Evolutionary conservation across 495 filamentous ascomycete genomes (phyloP), one percentile per base, ranked within the genome.

Genomic region (Trichocladium uniseriatum): DNA sequence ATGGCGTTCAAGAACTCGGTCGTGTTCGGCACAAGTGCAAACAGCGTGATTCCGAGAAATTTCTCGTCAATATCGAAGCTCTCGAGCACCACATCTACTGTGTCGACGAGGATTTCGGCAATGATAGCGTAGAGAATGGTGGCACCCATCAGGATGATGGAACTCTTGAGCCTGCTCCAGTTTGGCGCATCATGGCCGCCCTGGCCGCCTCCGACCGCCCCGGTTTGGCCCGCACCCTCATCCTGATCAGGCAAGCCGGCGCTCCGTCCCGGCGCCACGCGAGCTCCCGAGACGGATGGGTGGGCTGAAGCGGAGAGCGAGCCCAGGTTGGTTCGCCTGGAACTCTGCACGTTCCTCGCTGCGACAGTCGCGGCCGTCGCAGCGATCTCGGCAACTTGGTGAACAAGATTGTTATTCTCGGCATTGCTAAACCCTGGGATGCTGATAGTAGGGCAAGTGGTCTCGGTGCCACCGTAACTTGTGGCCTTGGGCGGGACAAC

Each of bases 1-100:
- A 99, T 97, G 60, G 94, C 92, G 63, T 99, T 99, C 71, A 99
- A 62, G 60, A 99, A 99, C 65, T 99, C 92, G 19, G 92, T 99
- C 15, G 92, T 97, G 64, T 97, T 99, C 1, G 92, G 92, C 21
- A 99, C 92, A 51, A 99, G 74, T 7, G 94, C 91, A 61, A 99
- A 99, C 38, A 99, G 73, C 28, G 94, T 97, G 52, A 99, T 94
- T 37, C 92, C 92, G 43, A 99, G 75, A 67, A 99, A 99, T 63
- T 99, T 99, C 60, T 96, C 90, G 60, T 96, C 89, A 59, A 99
- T 86, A 38, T 90, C 83, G 32, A 92, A 82, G 61, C 83, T 86
- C 50, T 88, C 79, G 38, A 99, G 67, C 6, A 99, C 94, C 10
- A 91, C 84, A 61, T 99, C 92, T 8, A 99, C 92, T 0, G 89